A percentile compares a stretch with the other conserved stretches of the same genome.
Conservation (phyloP, 2,329 filamentous ascomycete species). For the Pseudogymnoascus sp. region DNA sequence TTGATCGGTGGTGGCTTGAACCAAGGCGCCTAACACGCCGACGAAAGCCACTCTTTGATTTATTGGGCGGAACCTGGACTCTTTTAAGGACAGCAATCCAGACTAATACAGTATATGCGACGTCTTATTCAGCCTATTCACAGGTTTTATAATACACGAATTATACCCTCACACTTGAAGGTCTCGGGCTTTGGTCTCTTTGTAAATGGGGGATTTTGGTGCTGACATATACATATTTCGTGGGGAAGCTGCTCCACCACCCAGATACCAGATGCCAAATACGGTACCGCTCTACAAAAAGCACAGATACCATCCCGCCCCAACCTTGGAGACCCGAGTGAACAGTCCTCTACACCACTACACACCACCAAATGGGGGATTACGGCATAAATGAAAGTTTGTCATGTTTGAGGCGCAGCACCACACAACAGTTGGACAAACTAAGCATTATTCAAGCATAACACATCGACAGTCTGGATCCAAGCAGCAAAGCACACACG, state of each 20-base stretch:
- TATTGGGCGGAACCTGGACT: background rate
- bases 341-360: background rate
- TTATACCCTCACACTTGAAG: background rate
- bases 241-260: background rate
- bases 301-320: background rate
- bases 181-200: background rate
- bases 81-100: background rate
- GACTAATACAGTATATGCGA: background rate
- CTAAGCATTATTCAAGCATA: background rate
- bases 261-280: background rate
- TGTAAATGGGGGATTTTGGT: background rate
- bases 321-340: too few species aligned
- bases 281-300: background rate
- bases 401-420: conserved; percentile 3
- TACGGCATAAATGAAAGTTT: background rate
- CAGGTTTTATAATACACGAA: background rate
- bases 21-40: background rate
- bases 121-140: background rate
- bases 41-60: background rate
- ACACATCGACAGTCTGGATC: too few species aligned
- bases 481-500: background rate
- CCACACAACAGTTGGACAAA: background rate
- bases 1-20: background rate
- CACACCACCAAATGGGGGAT: background rate
- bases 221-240: conserved; percentile 7